Base-by-base conservation (phyloP, 2,329 filamentous ascomycete species). In the Sporothrix phasma region DNA sequence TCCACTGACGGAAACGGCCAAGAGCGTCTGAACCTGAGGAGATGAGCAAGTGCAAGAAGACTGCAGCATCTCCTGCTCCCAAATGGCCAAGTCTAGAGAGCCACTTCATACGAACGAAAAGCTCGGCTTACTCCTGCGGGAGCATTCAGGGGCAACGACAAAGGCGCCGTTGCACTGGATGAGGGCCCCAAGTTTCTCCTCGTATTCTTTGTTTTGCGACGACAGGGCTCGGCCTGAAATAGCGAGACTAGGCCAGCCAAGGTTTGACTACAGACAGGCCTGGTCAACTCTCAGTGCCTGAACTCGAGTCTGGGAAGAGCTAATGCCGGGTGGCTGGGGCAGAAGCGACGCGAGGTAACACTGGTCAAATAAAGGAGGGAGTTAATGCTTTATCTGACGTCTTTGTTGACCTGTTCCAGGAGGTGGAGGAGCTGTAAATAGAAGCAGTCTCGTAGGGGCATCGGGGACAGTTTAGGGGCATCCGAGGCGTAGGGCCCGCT, bases 381-480 rank as follows among this genome's bases (percentile, higher is more conserved):
- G 19, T 13, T 24, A 43, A 59, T n/a, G n/a, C n/a, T n/a, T n/a
- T n/a, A n/a, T 39, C 47, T 49, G 29, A 43, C 31, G 45, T 13
- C 37, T 19, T 24, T 22, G n/a, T 19, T 58, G 54, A 58, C 5
- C 37, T 37, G 13, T 29, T 58, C 24, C 54, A 58, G 37, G 22
- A 58, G 37, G 54, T 58, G 59, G 59, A 61, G 31, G 45, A 51
- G 45, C 59, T 45, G 59, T 26, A 39, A 61, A 49, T 61, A 39
- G 59, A 22, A 37, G 37, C 54, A 17, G 7, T 22, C 31, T n/a
- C n/a, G n/a, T 58, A 41, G 49, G 26, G 26, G 49, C 26, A 5
- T n/a, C 22, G 13, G 11, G 47, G 45, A 4, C 3, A 26, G 4
- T 34, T 7, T 54, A 46, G 41, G 26, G 43, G n/a, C n/a, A 22